A percentile compares a stretch with the other conserved stretches of the same genome.
These are phyloP conservation scores for Luzula sylvatica DNA, from an alignment of 176 grass and related monocot species.

Conservation along the genomic window DNA sequence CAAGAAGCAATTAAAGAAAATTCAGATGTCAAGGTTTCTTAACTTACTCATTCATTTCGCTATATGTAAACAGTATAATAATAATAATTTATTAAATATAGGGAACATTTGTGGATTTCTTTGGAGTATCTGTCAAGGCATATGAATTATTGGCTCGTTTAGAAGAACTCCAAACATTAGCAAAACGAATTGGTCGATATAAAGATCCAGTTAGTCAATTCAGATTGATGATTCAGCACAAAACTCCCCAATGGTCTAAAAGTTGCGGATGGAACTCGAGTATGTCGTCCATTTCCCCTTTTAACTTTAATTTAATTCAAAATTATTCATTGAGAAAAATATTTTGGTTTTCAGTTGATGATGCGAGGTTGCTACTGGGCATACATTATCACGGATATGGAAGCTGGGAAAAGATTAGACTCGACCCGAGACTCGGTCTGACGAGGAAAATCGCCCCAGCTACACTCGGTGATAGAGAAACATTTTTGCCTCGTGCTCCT, in stretches of 20 bases:
- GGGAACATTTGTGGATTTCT: slow-evolving; percentile 95
- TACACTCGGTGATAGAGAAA: slow-evolving; percentile 89
- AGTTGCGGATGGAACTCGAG: slow-evolving; percentile 94
- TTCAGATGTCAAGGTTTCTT: slow-evolving; percentile 84
- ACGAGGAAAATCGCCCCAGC: slow-evolving; percentile 89
- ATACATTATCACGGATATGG: slow-evolving; percentile 98
- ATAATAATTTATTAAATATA: too few species aligned
- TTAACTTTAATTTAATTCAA: neutral
- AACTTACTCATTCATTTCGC: neutral
- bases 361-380: slow-evolving; percentile 91
- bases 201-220: slow-evolving; percentile 97
- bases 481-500: slow-evolving; percentile 91
- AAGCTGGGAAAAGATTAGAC: slow-evolving; percentile 96
- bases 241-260: slow-evolving; percentile 96
- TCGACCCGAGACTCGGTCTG: slow-evolving; percentile 69
- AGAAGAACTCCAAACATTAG: slow-evolving; percentile 92
- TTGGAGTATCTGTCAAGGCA: slow-evolving; percentile 86
- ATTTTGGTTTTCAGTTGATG: slow-evolving; percentile 56
- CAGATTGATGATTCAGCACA: slow-evolving; percentile 75
- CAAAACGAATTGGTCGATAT: slow-evolving; percentile 83
- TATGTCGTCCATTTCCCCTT: slow-evolving; percentile 43
- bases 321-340: neutral
- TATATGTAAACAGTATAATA: too few species aligned
- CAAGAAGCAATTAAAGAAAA: slow-evolving; percentile 85
- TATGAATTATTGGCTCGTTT: slow-evolving; percentile 74